Evolutionary conservation across 495 filamentous ascomycete species (phyloP).

Genomic region (Tetracladium marchalianum): DNA sequence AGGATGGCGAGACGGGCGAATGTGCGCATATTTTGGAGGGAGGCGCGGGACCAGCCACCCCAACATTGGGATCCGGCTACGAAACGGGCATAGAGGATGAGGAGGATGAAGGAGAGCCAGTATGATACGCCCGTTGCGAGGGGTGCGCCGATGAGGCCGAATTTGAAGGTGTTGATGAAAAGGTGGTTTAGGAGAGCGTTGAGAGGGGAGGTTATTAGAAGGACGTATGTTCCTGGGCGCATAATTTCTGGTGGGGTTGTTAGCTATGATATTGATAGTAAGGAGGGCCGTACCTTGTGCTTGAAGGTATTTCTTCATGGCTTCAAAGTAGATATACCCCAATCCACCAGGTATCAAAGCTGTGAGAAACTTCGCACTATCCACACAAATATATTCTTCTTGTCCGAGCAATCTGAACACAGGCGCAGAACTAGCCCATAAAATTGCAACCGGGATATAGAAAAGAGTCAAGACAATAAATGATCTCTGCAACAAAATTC

Average conservation of each 20-base stretch:
- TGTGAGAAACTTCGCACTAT: constrained; percentile 66
- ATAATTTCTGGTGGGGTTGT: constrained; percentile 55
- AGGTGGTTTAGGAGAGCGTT: constrained; percentile 71
- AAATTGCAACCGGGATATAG: constrained; percentile 62
- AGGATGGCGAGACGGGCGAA: constrained; percentile 71
- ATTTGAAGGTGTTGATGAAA: constrained; percentile 60
- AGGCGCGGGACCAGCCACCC: constrained; percentile 67
- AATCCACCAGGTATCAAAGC: constrained; percentile 76
- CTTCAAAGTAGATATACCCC: constrained; percentile 87
- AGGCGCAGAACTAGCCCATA: constrained; percentile 72
- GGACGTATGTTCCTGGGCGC: constrained; percentile 77
- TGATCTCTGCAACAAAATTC: constrained; percentile 70
- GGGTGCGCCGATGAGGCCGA: constrained; percentile 72
- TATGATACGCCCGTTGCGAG: constrained; percentile 79
- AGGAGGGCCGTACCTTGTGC: constrained; percentile 55
- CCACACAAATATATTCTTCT: constrained; percentile 63
- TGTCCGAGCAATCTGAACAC: constrained; percentile 73
- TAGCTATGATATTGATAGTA: background rate
- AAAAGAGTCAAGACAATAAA: constrained; percentile 65
- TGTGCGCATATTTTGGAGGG: constrained; percentile 53
- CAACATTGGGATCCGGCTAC: constrained; percentile 67
- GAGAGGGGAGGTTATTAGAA: constrained; percentile 73
- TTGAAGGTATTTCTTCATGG: constrained; percentile 86
- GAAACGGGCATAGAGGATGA: constrained; percentile 68
- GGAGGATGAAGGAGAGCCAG: constrained; percentile 73